A percentile compares a stretch with the other conserved stretches of the same genome.
Evolutionary conservation across 371 early-diverging fungal genomes (phyloP).

Genomic region (Capillidium rhysosporum): DNA sequence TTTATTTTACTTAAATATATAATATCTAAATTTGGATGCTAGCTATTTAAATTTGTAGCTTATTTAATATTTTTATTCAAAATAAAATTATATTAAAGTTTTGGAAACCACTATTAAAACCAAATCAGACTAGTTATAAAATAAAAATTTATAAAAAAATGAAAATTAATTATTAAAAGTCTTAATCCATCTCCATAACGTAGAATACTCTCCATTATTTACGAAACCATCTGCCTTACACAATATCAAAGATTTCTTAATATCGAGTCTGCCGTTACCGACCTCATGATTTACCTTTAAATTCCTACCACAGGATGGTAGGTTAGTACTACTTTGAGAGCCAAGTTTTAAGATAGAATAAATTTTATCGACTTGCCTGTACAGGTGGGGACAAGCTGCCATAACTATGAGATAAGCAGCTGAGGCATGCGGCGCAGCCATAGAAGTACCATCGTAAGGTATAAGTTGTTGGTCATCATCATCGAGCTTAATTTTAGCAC

Average conservation of each 20-base stretch:
- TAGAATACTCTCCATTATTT: too few relatives aligned
- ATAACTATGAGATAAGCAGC: slow-evolving; percentile 27
- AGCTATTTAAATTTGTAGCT: too few relatives aligned
- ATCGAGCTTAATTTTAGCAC: slow-evolving; percentile 3
- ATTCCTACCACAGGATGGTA: neutral
- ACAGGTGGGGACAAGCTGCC: neutral
- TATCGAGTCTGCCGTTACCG: neutral
- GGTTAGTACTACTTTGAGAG: neutral
- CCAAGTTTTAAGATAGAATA: neutral
- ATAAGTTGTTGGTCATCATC: neutral
- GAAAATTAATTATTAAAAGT: too few relatives aligned
- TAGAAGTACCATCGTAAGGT: slow-evolving; percentile 20
- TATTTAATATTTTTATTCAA: too few relatives aligned
- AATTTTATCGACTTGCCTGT: neutral
- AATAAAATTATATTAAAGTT: too few relatives aligned
- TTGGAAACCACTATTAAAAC: too few relatives aligned
- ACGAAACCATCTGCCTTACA: neutral
- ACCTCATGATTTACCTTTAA: neutral
- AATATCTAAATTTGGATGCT: too few relatives aligned
- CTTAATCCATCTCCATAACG: too few relatives aligned
- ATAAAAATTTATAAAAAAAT: too few relatives aligned
- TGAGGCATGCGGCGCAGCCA: slow-evolving; percentile 64
- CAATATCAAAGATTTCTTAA: neutral
- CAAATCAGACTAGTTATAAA: too few relatives aligned
- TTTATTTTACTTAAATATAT: too few relatives aligned